Conservation (phyloP, 768 basidiomycete species). For the Trametes punicea region DNA sequence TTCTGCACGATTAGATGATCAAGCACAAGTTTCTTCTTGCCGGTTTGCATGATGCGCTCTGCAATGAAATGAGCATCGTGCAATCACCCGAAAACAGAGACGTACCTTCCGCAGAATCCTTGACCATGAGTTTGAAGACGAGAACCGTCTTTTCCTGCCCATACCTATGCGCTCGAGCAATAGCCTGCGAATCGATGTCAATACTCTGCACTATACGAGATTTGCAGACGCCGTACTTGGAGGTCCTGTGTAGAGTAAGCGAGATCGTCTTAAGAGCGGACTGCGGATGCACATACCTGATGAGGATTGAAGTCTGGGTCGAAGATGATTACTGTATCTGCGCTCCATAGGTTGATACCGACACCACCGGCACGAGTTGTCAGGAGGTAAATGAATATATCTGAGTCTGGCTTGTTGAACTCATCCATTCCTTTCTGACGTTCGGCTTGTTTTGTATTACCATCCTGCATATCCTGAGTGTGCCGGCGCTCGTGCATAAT, state of each 20-base stretch:
- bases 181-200: constrained; percentile 57
- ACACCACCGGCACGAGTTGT: constrained; percentile 93
- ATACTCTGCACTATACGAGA: not conserved
- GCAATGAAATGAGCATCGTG: not conserved
- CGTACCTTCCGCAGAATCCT: constrained; percentile 86
- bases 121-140: constrained; percentile 95
- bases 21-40: constrained; percentile 93
- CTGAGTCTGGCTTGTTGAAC: constrained; percentile 85
- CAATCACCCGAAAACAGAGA: not conserved
- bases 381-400: constrained; percentile 87
- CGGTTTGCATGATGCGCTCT: constrained; percentile 90
- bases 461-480: constrained; percentile 56
- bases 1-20: constrained; percentile 96
- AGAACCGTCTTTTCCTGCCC: constrained; percentile 94
- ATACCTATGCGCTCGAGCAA: constrained; percentile 90
- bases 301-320: constrained; percentile 99
- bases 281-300: constrained; percentile 47
- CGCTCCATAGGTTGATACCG: constrained; percentile 85
- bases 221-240: constrained; percentile 54
- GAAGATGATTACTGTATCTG: constrained; percentile 90
- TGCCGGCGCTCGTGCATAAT: not conserved
- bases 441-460: constrained; percentile 77
- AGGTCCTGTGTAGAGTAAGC: constrained; percentile 56
- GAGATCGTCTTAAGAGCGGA: not conserved
- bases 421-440: constrained; percentile 95